Evolutionary conservation across 1,284 basidiomycete genomes (phyloP).

Genomic region (Cystobasidiaceae sp.): DNA sequence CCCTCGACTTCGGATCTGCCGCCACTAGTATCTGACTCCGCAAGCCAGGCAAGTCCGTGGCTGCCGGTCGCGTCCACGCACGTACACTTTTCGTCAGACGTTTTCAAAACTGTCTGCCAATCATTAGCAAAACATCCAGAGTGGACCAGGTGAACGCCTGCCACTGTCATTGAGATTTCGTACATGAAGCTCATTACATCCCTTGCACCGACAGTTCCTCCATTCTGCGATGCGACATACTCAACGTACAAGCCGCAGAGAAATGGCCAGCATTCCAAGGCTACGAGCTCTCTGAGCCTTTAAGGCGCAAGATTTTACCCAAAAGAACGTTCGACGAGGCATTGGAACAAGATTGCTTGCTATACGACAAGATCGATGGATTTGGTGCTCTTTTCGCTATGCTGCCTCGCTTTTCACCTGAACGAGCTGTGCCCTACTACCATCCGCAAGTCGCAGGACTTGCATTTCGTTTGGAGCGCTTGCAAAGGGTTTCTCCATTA

Average conservation of each 20-base stretch:
- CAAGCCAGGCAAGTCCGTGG: constrained; percentile 18
- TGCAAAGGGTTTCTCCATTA: neutral
- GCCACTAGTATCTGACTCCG: neutral
- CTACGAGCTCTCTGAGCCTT: constrained; percentile 50
- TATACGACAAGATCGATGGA: constrained; percentile 51
- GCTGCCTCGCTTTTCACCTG: constrained; percentile 53
- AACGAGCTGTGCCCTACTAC: constrained; percentile 66
- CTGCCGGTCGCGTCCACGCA: neutral
- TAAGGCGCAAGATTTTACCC: constrained; percentile 64
- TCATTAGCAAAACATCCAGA: constrained; percentile 20
- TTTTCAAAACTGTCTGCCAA: constrained; percentile 16
- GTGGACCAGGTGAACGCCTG: constrained; percentile 19
- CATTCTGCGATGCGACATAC: constrained; percentile 66
- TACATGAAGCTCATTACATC: too few relatives aligned
- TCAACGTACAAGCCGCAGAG: constrained; percentile 42
- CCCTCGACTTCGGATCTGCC: neutral
- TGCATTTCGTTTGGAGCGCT: constrained; percentile 56
- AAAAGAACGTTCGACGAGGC: constrained; percentile 61
- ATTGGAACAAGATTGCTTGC: constrained; percentile 68
- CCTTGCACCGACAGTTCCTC: too few relatives aligned
- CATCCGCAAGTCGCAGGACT: constrained; percentile 67
- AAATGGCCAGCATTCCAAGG: constrained; percentile 36
- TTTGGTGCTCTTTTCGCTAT: constrained; percentile 56
- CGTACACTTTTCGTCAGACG: constrained; percentile 19
- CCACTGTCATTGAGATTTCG: too few relatives aligned